Conservation (phyloP, 805 yeast genomes). For the Debaryomyces maramus region DNA sequence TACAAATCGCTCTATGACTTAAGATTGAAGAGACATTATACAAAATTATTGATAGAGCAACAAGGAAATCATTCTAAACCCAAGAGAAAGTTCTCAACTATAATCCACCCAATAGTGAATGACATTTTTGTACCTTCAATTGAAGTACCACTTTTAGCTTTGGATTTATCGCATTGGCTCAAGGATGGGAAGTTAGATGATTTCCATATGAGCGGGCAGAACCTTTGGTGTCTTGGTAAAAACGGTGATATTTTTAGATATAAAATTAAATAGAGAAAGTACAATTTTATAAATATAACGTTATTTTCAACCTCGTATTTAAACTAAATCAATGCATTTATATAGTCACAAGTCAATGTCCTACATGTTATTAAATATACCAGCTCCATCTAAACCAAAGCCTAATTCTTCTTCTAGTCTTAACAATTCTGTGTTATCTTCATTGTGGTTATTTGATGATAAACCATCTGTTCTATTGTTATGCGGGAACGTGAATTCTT, state of each 20-base stretch:
- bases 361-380: slow-evolving; percentile 15
- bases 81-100: slow-evolving; percentile 15
- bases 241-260: slow-evolving; percentile 43
- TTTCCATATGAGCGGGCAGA: slow-evolving; percentile 25
- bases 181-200: slow-evolving; percentile 38
- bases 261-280: slow-evolving; percentile 14
- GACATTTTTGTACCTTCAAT: slow-evolving; percentile 41
- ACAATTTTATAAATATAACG: not conserved
- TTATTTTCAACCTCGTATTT: too few species aligned
- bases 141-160: slow-evolving; percentile 31
- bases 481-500: slow-evolving; percentile 32
- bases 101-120: slow-evolving; percentile 38
- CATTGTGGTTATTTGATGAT: slow-evolving; percentile 7
- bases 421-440: slow-evolving; percentile 29
- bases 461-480: slow-evolving; percentile 5
- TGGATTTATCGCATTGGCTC: slow-evolving; percentile 34
- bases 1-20: slow-evolving; percentile 37
- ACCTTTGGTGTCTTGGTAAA: slow-evolving; percentile 40
- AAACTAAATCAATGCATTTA: not conserved
- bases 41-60: slow-evolving; percentile 12
- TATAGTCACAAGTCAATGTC: not conserved
- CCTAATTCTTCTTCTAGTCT: slow-evolving; percentile 46
- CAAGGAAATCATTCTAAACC: slow-evolving; percentile 11
- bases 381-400: slow-evolving; percentile 44
- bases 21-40: slow-evolving; percentile 34